Evolutionary conservation across 352 stramenopile genomes (phyloP), one percentile per base, ranked within the genome.

Genomic region (Phytopythium mirpurense): DNA sequence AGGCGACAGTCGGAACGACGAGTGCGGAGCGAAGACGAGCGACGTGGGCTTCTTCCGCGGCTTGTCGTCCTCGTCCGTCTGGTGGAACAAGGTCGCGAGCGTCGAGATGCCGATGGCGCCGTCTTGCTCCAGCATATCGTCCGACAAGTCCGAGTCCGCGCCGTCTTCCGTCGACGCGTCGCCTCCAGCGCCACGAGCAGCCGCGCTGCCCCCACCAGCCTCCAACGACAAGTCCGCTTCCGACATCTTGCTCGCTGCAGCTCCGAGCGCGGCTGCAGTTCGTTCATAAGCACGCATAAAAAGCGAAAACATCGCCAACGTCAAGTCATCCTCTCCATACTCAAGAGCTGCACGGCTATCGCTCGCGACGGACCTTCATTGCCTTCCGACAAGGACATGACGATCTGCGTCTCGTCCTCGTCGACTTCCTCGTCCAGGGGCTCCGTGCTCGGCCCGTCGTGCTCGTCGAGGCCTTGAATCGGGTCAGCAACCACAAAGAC

Each of bases 361-460:
- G 24, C 29, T 32, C 29, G 15, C 23, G 14, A 24, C 19, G 38
- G 23, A 78, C 68, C 65, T 23, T 78, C 65, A 36, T 69, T 70
- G 18, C 86, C 77, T 54, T 88, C 68, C 0, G 76, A 89, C 27
- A 84, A 60, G 47, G 78, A 83, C 38, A 90, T 90, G 37, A 78
- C 45, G 56, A 92, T 92, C 68, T 92, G 82, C 38, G 82, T 92
- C 68, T 90, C 82, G 27, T 92, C 78, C 54, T 90, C 82, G 41
- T 91, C 81, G 14, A 84, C 66, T 16, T 81, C 71, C 5, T 79
- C 70, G 4, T 58, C 36, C 23, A 43, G 40, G 2, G 40, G 49
- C n/a, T 76, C 56, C 48, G 2, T 35, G 19, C 23, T 6, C 10
- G 9, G 18, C 1, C 29, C 45, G 12, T 67, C 51, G 43, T 56